Evolutionary conservation across 148 eudicot genomes (phyloP).

Genomic region (Cornus kousa): DNA sequence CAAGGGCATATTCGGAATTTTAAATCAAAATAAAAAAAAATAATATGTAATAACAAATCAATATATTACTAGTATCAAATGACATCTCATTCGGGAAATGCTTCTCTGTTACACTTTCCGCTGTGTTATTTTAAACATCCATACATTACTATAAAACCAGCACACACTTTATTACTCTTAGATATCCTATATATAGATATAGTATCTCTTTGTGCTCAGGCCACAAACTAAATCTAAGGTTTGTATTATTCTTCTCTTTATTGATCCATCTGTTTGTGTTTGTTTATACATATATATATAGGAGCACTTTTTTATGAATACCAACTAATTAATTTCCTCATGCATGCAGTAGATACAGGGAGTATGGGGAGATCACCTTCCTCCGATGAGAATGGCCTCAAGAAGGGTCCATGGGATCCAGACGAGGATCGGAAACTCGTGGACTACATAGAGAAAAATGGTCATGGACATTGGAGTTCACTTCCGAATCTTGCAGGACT

Average conservation of each 20-base stretch:
- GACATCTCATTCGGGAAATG: background rate
- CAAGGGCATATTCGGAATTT: background rate
- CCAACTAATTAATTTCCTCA: too few relatives aligned
- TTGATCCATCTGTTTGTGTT: too few relatives aligned
- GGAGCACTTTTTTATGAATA: too few relatives aligned
- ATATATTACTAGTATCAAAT: background rate
- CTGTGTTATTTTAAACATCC: constrained; percentile 11
- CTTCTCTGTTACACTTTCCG: constrained; percentile 10
- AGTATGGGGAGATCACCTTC: constrained; percentile 58
- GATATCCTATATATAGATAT: background rate
- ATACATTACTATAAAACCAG: constrained; percentile 13
- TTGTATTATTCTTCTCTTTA: background rate
- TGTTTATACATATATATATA: too few relatives aligned
- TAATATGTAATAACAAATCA: background rate
- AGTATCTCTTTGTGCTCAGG: background rate
- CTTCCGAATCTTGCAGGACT: constrained; percentile 57
- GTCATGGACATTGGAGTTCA: constrained; percentile 66
- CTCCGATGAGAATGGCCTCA: constrained; percentile 39
- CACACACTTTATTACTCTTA: background rate
- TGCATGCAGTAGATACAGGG: background rate
- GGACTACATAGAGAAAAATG: constrained; percentile 36
- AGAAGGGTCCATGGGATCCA: constrained; percentile 66
- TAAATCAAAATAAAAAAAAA: constrained; percentile 4
- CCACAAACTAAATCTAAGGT: background rate
- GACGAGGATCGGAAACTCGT: constrained; percentile 56